A percentile compares a stretch with the other conserved stretches of the same genome.
These are phyloP conservation scores for Dioscorea dumetorum DNA, from an alignment of 106 monocot genomes.

Conservation along the genomic window DNA sequence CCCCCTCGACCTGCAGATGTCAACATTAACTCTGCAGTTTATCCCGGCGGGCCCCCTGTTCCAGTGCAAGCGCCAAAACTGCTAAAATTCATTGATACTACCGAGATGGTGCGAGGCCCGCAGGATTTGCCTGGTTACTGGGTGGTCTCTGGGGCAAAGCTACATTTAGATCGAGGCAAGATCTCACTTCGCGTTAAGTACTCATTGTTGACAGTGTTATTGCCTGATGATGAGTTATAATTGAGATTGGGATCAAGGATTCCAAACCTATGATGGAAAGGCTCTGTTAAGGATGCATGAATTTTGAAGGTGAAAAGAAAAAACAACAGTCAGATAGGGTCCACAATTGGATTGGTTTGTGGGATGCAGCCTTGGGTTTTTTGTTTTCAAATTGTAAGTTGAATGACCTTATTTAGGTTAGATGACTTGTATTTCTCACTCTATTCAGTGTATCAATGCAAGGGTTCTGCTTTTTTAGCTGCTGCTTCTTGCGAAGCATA, in stretches of 20 bases:
- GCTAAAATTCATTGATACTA: conserved; percentile 56
- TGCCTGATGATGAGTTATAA: conserved; percentile 47
- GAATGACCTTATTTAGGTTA: not conserved
- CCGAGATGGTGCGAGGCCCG: conserved; percentile 74
- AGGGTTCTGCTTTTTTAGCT: no score
- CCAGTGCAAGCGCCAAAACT: conserved; percentile 52
- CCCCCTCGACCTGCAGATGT: conserved; percentile 51
- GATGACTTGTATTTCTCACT: not conserved
- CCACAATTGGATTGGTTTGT: not conserved
- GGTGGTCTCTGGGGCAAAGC: conserved; percentile 82
- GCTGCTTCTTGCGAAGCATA: no score
- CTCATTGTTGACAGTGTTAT: conserved; percentile 58
- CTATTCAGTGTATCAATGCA: no score
- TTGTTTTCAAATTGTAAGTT: not conserved
- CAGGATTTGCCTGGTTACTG: conserved; percentile 83
- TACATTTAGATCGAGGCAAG: conserved; percentile 75
- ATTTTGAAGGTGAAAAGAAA: not conserved
- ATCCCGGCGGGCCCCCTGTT: conserved; percentile 66
- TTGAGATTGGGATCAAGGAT: not conserved
- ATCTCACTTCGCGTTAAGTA: conserved; percentile 83
- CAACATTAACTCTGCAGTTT: conserved; percentile 83
- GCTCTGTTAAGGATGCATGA: not conserved
- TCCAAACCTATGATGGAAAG: not conserved
- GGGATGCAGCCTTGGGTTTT: not conserved
- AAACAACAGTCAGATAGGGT: not conserved